Base-by-base conservation (phyloP, 1,284 basidiomycete genomes). In the Cystobasidium slooffiae region DNA sequence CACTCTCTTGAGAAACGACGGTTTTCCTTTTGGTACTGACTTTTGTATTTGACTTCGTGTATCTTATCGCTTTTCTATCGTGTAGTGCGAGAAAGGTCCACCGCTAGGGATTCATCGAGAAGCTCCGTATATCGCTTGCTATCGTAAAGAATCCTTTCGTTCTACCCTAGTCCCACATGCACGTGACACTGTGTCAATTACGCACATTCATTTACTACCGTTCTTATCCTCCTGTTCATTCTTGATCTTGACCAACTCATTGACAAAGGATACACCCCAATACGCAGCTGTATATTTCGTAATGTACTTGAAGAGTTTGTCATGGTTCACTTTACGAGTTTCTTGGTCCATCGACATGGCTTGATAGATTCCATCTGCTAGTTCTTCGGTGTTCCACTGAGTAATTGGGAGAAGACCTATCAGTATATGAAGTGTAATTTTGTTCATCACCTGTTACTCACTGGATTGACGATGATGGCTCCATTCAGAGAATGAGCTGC, bases 401-500 rank as follows among this genome's bases (percentile, higher is more conserved):
- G 31, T 18, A 22, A 61, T 18, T 20, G 59, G 52, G 20, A 3
- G 58, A 43, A 16, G 43, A 16, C 24, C 10, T 46, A 63, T n/a
- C 20, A 41, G 16, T 20, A 39, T 43, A 9, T 31, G 12, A 18
- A 43, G n/a, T 51, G n/a, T 20, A 53, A 6, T 16, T 20, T 39
- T 44, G 49, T 44, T 16, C 14, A 8, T 8, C 52, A 46, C n/a
- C 10, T 8, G 16, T 1, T 1, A 81, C 83, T 77, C 72, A 83
- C 93, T 95, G 94, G 94, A 84, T 97, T 97, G 80, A 97, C 93
- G 80, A 97, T 93, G 78, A 97, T 86, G 56, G 91, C 91, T 18
- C 94, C 94, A 80, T 97, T 96, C 77, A 97, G 84, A 77, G 90
- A 93, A 84, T 99, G 97, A 9, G 97, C 96, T 39, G 97, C 96